Evolutionary conservation across 192 early-diverging fungal species (phyloP), one percentile per base, ranked within the genome.

Genomic region (Allomyces arbusculus): DNA sequence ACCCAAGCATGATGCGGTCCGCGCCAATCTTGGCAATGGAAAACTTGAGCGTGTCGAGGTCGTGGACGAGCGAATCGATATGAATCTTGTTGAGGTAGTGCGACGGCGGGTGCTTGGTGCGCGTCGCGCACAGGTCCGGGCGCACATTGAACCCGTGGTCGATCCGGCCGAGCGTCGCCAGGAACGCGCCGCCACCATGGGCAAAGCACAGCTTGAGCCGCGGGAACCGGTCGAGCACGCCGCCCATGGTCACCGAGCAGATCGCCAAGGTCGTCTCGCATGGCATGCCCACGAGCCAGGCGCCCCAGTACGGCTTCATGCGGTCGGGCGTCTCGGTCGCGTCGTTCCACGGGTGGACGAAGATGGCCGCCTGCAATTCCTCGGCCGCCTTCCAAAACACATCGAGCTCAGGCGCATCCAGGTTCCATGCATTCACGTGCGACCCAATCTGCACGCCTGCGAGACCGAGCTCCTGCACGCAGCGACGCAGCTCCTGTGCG

Each of bases 311-410:
- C 1, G 50, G 50, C 50, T 44, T 66, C 63, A 16, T 10, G 24
- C 63, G 23, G n/a, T 24, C 8, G 12, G 55, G 10, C 55, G 61
- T 22, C 64, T 81, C 80, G 65, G 71, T 72, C 61, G 80, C 75
- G 78, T 82, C 84, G 64, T 84, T 82, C 84, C 84, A 86, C 20
- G 84, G 83, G 66, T 86, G 83, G 24, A 86, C 72, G 78, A 86
- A 86, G 24, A 86, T 73, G 14, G 76, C 76, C 22, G 71, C 75
- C 65, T 83, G 78, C 22, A 85, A 71, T 67, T 83, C 83, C 67
- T 86, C 84, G 62, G 81, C 83, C 23, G 84, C 83, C 70, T 73
- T 69, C 84, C 84, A 86, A 61, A 86, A 71, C 12, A 75, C 76
- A 63, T 85, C 80, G 55, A 86, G 69, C 64, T 86, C 84, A 19